Conservation (phyloP, 2,329 filamentous ascomycete species). For the Elsinoe ampelina region DNA sequence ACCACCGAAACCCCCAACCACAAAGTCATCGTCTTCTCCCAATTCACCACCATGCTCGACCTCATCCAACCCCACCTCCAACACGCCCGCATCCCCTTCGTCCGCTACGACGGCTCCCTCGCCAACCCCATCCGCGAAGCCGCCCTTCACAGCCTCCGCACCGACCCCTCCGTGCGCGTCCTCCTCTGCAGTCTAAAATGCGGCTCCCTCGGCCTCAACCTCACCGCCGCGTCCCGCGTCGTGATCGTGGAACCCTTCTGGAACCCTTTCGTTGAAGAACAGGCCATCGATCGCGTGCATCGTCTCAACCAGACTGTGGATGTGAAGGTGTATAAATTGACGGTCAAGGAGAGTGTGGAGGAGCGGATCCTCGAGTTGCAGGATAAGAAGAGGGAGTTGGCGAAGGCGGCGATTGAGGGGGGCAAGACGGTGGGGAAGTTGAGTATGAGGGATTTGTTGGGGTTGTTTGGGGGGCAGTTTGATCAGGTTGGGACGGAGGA, state of each 20-base stretch:
- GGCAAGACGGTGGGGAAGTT: constrained; percentile 73
- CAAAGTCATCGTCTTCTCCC: constrained; percentile 97
- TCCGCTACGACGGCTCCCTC: constrained; percentile 93
- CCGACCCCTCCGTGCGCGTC: constrained; percentile 65
- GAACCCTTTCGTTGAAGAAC: constrained; percentile 97
- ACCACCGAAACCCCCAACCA: constrained; percentile 67
- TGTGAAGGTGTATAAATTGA: constrained; percentile 91
- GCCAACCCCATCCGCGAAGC: constrained; percentile 85
- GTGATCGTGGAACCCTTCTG: constrained; percentile 97
- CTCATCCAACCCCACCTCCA: constrained; percentile 86
- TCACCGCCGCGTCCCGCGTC: constrained; percentile 87
- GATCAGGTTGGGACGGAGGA: constrained; percentile 31
- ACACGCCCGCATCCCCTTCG: constrained; percentile 64
- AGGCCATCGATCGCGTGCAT: constrained; percentile 96
- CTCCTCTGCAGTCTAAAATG: constrained; percentile 91
- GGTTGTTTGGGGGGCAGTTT: constrained; percentile 69
- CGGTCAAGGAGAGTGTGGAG: constrained; percentile 77
- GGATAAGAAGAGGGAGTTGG: constrained; percentile 83
- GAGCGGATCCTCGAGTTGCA: constrained; percentile 91
- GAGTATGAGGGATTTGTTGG: constrained; percentile 85
- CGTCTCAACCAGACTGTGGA: constrained; percentile 95
- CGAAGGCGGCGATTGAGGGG: constrained; percentile 83
- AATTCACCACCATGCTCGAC: constrained; percentile 97
- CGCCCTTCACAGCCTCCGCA: constrained; percentile 66
- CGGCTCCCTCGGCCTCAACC: constrained; percentile 82